Base-by-base conservation (phyloP, 179 eudicot genomes). In the Pouteria campechiana region DNA sequence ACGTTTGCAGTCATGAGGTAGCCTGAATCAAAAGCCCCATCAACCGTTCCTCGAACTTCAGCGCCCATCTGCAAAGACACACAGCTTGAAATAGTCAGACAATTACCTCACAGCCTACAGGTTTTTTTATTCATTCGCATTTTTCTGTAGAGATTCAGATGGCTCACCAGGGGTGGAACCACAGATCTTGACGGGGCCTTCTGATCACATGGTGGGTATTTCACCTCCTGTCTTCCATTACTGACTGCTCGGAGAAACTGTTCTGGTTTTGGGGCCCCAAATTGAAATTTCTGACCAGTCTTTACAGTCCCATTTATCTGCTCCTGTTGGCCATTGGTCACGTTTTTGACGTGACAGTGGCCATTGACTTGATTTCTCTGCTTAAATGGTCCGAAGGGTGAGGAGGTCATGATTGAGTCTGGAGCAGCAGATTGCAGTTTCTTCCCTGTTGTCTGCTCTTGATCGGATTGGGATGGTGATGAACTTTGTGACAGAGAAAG, bases 21-120 rank as follows among this genome's bases (percentile, higher is more conserved):
- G 32, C 97, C 97, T 1, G 95, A 78, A 50, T 89, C 97, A n/a
- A 89, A 89, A 0, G 75, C 73, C 13, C 95, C 97, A 29, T 89
- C 97, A 19, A 89, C 76, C 47, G 76, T 82, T 13, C 95, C 97
- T 3, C 58, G 81, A 52, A 89, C 73, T 28, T 81, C 95, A 30
- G 93, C 89, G 50, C 97, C 97, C 52, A 84, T 64, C 97, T 84
- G 54, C 23, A 13, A 28, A 17, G n/a, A 28, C 14, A 38, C 28
- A 16, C 16, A 27, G 5, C 8, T 11, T 17, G 7, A 2, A 25
- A 24, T 8, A 13, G 41, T 19, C 12, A 3, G n/a, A 35, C 22
- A 4, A 31, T 2, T 20, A 40, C n/a, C n/a, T n/a, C n/a, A n/a
- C n/a, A n/a, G n/a, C n/a, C n/a, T n/a, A n/a, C n/a, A n/a, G n/a